Conservation (phyloP, 345 rosid genomes). For the Excoecaria agallocha region DNA sequence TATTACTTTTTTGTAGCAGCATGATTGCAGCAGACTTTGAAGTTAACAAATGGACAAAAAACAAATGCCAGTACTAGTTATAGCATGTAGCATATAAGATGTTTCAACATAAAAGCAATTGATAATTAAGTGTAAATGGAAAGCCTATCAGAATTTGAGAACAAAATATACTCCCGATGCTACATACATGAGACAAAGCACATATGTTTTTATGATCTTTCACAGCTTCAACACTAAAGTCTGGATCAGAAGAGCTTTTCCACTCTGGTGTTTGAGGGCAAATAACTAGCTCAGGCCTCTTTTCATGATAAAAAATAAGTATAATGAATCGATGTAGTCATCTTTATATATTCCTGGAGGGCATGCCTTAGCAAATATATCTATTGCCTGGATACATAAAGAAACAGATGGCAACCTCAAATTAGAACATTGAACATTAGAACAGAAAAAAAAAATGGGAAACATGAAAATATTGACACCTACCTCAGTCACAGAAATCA, state of each 20-base stretch:
- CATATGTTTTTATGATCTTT: constrained; percentile 52
- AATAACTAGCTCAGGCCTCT: constrained; percentile 54
- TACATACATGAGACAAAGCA: constrained; percentile 44
- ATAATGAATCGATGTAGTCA: constrained; percentile 76
- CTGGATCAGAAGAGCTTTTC: constrained; percentile 80
- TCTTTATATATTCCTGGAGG: constrained; percentile 95
- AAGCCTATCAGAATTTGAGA: too few relatives aligned
- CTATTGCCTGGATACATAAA: constrained; percentile 58
- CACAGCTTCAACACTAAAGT: constrained; percentile 81
- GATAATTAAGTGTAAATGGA: background rate
- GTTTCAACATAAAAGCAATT: background rate
- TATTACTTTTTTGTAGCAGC: background rate
- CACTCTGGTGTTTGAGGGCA: constrained; percentile 95
- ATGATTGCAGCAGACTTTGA: background rate
- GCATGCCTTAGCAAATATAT: constrained; percentile 71
- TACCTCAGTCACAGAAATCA: constrained; percentile 18
- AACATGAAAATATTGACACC: background rate
- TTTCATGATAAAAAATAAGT: constrained; percentile 79
- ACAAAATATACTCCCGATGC: background rate
- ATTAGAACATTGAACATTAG: background rate
- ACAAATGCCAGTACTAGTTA: background rate
- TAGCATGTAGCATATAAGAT: background rate
- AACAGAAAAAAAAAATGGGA: background rate
- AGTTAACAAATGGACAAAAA: background rate
- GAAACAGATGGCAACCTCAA: background rate